Percentiles rank a stretch among this genome's conserved stretches.
Evolutionary conservation across 208 protist species (phyloP).

Genomic region (Novymonas esmeraldas): DNA sequence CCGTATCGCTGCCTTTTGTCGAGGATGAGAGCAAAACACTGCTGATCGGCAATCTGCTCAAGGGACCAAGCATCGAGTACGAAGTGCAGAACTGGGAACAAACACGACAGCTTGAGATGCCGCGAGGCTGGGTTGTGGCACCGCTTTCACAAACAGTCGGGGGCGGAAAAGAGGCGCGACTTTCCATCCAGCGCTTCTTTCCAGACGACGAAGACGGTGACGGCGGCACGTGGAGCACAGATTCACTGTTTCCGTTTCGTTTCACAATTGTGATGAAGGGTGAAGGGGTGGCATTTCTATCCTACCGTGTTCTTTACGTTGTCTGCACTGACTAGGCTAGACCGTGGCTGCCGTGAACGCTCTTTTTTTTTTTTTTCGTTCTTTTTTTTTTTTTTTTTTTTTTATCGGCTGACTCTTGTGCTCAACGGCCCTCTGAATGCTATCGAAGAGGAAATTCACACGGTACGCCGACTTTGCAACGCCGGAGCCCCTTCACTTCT

Average conservation of each 20-base stretch:
- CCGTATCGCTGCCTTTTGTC: slow-evolving; percentile 22
- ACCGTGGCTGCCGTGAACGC: slow-evolving; percentile 3
- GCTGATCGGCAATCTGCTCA: slow-evolving; percentile 24
- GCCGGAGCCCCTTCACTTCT: too few relatives aligned
- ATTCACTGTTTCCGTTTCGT: slow-evolving; percentile 25
- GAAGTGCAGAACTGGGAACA: slow-evolving; percentile 31
- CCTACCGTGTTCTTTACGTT: slow-evolving; percentile 19
- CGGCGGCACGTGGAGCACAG: not conserved
- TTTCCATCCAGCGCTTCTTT: slow-evolving; percentile 13
- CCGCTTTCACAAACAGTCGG: slow-evolving; percentile 11
- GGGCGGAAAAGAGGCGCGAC: slow-evolving; percentile 13
- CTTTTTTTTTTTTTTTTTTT: not conserved
- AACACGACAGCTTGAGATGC: slow-evolving; percentile 15
- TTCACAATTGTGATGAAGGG: slow-evolving; percentile 31
- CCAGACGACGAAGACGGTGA: not conserved
- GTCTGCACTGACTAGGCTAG: slow-evolving; percentile 19
- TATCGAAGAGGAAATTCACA: too few relatives aligned
- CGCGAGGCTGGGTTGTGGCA: slow-evolving; percentile 14
- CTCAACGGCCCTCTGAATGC: too few relatives aligned
- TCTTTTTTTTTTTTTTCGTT: slow-evolving; percentile 13
- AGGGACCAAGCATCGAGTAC: slow-evolving; percentile 21
- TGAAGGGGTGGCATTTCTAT: slow-evolving; percentile 6
- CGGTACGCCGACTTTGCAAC: too few relatives aligned
- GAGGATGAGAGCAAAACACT: slow-evolving; percentile 27
- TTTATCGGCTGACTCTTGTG: too few relatives aligned